Evolutionary conservation across 345 rosid species (phyloP).

Genomic region (Cardiospermum halicacabum): DNA sequence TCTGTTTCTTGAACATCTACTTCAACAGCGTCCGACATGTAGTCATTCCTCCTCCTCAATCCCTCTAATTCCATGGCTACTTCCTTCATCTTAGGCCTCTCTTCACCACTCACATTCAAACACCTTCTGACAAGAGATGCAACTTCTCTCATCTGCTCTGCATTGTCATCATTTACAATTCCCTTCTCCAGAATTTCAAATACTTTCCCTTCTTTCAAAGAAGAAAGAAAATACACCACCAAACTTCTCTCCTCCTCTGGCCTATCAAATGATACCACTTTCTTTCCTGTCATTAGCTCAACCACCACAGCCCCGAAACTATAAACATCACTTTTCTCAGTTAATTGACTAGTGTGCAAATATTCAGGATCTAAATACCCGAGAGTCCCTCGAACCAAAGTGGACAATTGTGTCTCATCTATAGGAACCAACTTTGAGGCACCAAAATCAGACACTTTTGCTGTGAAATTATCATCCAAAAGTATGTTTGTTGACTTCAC

Average conservation of each 20-base stretch:
- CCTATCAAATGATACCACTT: conserved; percentile 20
- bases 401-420: conserved; percentile 28
- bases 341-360: conserved; percentile 24
- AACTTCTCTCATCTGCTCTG: conserved; percentile 5
- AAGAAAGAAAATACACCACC: conserved; percentile 21
- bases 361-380: conserved; percentile 43
- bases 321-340: conserved; percentile 45
- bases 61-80: too few species aligned
- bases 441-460: conserved; percentile 45
- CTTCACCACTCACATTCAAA: background rate
- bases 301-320: conserved; percentile 41
- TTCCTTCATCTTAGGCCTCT: too few species aligned
- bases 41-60: too few species aligned
- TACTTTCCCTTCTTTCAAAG: conserved; percentile 15
- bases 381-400: conserved; percentile 39
- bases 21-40: too few species aligned
- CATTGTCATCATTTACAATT: conserved; percentile 1
- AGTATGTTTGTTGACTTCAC: background rate
- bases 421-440: conserved; percentile 32
- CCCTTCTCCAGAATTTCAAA: conserved; percentile 13
- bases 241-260: conserved; percentile 14
- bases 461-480: conserved; percentile 28
- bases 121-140: conserved; percentile 15
- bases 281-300: conserved; percentile 20
- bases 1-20: too few species aligned